phyloP scores from a whole-genome alignment of 1,284 basidiomycete genomes.

The Pholiota adiposa region DNA sequence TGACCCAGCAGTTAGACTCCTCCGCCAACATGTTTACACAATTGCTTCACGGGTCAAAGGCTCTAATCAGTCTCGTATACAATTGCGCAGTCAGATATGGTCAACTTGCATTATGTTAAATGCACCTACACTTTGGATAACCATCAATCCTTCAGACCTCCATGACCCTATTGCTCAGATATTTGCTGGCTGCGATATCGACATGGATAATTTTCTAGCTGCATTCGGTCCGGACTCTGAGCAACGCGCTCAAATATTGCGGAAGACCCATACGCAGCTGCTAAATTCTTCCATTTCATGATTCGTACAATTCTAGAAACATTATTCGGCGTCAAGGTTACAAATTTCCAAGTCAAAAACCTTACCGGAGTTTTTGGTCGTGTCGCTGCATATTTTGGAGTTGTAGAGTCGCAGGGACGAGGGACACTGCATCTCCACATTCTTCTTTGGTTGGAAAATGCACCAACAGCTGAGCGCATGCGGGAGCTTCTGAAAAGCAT shows the following conservation, averaged over 20 bases:
- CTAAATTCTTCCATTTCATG: slow-evolving; percentile 43
- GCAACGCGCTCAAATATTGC: slow-evolving; percentile 36
- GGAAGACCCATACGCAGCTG: slow-evolving; percentile 39
- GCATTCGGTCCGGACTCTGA: slow-evolving; percentile 30
- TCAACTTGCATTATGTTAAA: slow-evolving; percentile 28
- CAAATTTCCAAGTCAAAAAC: not conserved
- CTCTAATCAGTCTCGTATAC: slow-evolving; percentile 18
- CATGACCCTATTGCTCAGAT: slow-evolving; percentile 42
- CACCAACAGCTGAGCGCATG: slow-evolving; percentile 32
- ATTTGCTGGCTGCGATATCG: slow-evolving; percentile 40
- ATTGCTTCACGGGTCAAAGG: slow-evolving; percentile 18
- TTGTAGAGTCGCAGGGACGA: slow-evolving; percentile 27
- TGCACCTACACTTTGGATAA: slow-evolving; percentile 30
- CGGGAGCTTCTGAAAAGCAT: slow-evolving; percentile 22
- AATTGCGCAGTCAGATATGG: slow-evolving; percentile 22
- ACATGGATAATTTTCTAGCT: slow-evolving; percentile 37
- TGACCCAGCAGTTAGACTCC: not conserved
- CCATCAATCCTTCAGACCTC: slow-evolving; percentile 36
- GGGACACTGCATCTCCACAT: slow-evolving; percentile 25
- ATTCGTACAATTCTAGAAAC: slow-evolving; percentile 35
- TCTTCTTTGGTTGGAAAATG: slow-evolving; percentile 13
- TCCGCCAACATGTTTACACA: slow-evolving; percentile 18
- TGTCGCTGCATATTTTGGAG: slow-evolving; percentile 25
- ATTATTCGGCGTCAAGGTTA: slow-evolving; percentile 35
- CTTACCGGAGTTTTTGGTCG: slow-evolving; percentile 20